Base-by-base conservation (phyloP, 2,329 filamentous ascomycete genomes). In the Colletotrichum karsti region DNA sequence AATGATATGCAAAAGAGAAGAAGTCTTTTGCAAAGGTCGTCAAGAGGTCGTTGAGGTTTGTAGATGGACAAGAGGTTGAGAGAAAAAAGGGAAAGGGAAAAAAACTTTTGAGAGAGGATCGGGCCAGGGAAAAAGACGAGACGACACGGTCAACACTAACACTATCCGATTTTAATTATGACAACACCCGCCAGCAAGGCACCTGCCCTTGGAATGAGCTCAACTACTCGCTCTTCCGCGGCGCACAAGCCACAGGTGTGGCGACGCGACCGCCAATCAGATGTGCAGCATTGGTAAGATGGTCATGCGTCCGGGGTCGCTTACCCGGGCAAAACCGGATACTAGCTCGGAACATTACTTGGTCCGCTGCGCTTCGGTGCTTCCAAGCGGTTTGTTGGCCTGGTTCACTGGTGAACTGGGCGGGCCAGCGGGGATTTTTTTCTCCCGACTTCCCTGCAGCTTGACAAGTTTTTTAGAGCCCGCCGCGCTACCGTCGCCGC, bases 161-260 rank as follows among this genome's bases (percentile, higher is more conserved):
- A 69, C 66, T 69, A 72, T 72, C 79, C 79, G 78, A 74, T 72
- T 78, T 80, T 77, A 59, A 81, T 80, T 79, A 82, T 80, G 79
- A 76, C 78, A 81, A 80, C 78, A 75, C 74, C 73, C 65, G 69
- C 69, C 67, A 70, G 68, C 57, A 55, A 59, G 63, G 64, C 28
- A 60, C 46, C 39, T 54, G 42, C 26, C 50, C 56, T 51, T 48
- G 68, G 67, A 72, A 77, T 77, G 75, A 77, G 75, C 75, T 77
- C 75, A 77, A 48, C 53, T 22, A 44, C 53, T 63, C 39, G 33
- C 51, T 59, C 26, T 30, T 41, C 54, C 28, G 30, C 50, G 30
- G 63, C 22, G 63, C 67, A 65, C 64, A 72, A 77, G 78, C 78
- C 79, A 80, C 77, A 73, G 64, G 58, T 75, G 72, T 77, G 75